A percentile compares a stretch with the other conserved stretches of the same genome.
Evolutionary conservation across 805 yeast species (phyloP).

Genomic region (Saturnispora quitensis): DNA sequence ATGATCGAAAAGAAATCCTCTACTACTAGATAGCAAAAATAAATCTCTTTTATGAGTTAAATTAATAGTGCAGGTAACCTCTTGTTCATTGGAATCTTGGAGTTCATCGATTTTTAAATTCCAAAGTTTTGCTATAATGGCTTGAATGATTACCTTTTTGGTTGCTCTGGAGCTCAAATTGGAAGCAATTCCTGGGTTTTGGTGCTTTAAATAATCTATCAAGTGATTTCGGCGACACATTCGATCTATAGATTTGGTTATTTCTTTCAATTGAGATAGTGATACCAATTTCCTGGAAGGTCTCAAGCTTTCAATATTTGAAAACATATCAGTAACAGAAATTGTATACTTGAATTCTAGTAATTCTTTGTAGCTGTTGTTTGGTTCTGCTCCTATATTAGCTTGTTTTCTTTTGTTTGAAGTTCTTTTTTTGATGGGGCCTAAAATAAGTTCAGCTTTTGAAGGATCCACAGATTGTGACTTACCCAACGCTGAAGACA

Average conservation of each 20-base stretch:
- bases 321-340: constrained; percentile 18
- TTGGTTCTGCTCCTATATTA: constrained; percentile 18
- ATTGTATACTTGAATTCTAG: constrained; percentile 23
- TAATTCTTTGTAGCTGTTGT: constrained; percentile 21
- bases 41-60: constrained; percentile 24
- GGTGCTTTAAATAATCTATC: constrained; percentile 13
- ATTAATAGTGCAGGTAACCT: constrained; percentile 17
- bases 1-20: constrained; percentile 25
- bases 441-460: constrained; percentile 17
- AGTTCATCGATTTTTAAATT: constrained; percentile 13
- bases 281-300: constrained; percentile 20
- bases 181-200: background rate
- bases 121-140: constrained; percentile 22
- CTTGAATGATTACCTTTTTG: constrained; percentile 17
- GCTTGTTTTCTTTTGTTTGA: constrained; percentile 1
- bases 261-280: constrained; percentile 13
- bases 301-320: constrained; percentile 21
- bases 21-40: constrained; percentile 25
- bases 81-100: constrained; percentile 5
- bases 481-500: background rate
- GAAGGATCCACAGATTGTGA: constrained; percentile 10
- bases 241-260: constrained; percentile 5
- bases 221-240: constrained; percentile 13
- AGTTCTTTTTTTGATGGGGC: constrained; percentile 18
- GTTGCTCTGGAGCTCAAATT: constrained; percentile 4